Base-by-base conservation (phyloP, 2,329 filamentous ascomycete genomes). In the Ophiostoma ulmi region DNA sequence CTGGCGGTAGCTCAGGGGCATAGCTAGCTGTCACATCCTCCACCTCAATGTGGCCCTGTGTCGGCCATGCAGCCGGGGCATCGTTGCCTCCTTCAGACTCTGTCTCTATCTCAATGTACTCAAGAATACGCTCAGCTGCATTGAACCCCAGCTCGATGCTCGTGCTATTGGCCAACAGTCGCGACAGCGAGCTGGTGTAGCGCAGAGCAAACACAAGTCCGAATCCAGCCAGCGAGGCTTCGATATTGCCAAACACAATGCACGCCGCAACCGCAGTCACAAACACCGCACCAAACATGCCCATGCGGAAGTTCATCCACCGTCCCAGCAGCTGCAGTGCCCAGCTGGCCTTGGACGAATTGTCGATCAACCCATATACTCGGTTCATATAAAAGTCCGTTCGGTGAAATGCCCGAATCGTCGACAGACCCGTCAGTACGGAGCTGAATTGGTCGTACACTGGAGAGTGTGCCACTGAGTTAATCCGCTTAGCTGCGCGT, bases 361-460 rank as follows among this genome's bases (percentile, higher is more conserved):
- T 76, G 70, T 80, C 78, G 67, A 80, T 78, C 10, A 78, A 74
- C 4, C 72, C 72, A 69, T 76, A 77, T 76, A 80, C 79, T 38
- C 77, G 76, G 20, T 77, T 70, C 74, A 79, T 78, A 72, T 81
- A 83, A 67, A 75, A 78, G 17, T 77, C 74, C 0, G 76, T 76
- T 39, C 80, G 78, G 67, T 75, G 75, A 69, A 81, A 83, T 7
- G 80, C 80, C 6, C 81, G 80, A 63, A 83, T 79, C 6, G 81
- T 82, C 17, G 78, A 78, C 7, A 83, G 75, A 3, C 81, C 81
- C 0, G 78, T 77, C 6, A 82, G 77, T 4, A 80, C 77, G 1
- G 80, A 79, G 44, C 77, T 77, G 73, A 83, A 81, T 69, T 80
- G 79, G 72, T 82, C 81, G 71, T 80, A 82, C 41, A 83, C 78